A percentile compares a stretch with the other conserved stretches of the same genome.
These are phyloP conservation scores for Gossypium davidsonii DNA, from an alignment of 441 rosid species.

Conservation along the genomic window DNA sequence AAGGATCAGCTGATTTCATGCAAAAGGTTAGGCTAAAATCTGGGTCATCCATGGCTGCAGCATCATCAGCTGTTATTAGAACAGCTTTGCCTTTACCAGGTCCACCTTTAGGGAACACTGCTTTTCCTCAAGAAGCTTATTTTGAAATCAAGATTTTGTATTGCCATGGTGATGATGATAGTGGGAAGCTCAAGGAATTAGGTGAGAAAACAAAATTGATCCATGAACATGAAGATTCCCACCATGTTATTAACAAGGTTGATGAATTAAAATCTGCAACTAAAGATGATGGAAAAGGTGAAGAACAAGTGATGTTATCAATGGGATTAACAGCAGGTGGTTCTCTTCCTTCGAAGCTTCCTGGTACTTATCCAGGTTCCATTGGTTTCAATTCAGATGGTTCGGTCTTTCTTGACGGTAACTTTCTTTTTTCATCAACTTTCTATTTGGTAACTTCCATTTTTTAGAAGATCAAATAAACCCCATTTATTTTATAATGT, in stretches of 20 bases:
- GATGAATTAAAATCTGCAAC: slow-evolving; percentile 37
- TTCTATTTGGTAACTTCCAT: background rate
- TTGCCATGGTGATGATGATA: slow-evolving; percentile 11
- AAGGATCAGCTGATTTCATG: slow-evolving; percentile 66
- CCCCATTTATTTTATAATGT: too few relatives aligned
- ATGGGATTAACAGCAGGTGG: slow-evolving; percentile 64
- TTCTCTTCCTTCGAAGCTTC: slow-evolving; percentile 47
- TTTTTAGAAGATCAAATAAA: background rate
- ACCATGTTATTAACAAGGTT: slow-evolving; percentile 11
- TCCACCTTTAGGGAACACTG: slow-evolving; percentile 59
- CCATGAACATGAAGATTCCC: slow-evolving; percentile 8
- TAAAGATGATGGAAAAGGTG: slow-evolving; percentile 31
- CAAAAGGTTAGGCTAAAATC: slow-evolving; percentile 72
- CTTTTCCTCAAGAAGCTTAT: slow-evolving; percentile 92
- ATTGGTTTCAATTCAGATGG: slow-evolving; percentile 88
- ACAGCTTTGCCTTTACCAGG: slow-evolving; percentile 82
- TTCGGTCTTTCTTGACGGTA: slow-evolving; percentile 81
- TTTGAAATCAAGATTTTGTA: slow-evolving; percentile 67
- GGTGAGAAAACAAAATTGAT: slow-evolving; percentile 66
- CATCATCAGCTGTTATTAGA: slow-evolving; percentile 46
- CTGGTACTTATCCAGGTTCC: slow-evolving; percentile 73
- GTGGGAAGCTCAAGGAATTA: slow-evolving; percentile 29
- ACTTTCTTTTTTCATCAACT: background rate
- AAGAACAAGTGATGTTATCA: slow-evolving; percentile 33
- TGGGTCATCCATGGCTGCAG: slow-evolving; percentile 33